These are phyloP conservation scores for Pseudonitzschia delicatissima DNA, from an alignment of 108 stramenopile species.

Conservation along the genomic window DNA sequence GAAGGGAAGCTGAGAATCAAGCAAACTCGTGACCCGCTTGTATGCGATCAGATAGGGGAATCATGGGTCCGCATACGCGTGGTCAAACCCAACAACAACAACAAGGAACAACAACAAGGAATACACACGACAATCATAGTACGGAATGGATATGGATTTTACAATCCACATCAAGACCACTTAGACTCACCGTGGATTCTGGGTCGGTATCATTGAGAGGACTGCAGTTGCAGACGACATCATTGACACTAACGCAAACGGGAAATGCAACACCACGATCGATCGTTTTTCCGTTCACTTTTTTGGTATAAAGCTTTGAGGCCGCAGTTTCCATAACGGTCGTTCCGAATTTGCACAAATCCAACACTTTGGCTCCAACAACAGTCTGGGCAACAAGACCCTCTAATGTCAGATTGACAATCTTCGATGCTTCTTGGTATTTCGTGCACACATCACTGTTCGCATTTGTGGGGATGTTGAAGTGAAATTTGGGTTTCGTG, in stretches of 20 bases:
- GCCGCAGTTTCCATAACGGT: slow-evolving; percentile 67
- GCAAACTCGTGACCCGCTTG: slow-evolving; percentile 79
- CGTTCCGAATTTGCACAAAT: slow-evolving; percentile 89
- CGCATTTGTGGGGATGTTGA: no score
- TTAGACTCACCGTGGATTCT: slow-evolving; percentile 75
- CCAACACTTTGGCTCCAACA: slow-evolving; percentile 88
- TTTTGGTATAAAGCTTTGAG: slow-evolving; percentile 80
- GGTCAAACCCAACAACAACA: neutral
- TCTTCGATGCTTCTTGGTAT: slow-evolving; percentile 98
- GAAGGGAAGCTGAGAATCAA: slow-evolving; percentile 21
- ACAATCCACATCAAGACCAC: neutral
- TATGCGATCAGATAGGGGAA: slow-evolving; percentile 54
- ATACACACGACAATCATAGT: neutral
- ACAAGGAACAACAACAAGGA: neutral
- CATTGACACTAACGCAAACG: slow-evolving; percentile 98
- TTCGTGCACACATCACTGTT: slow-evolving; percentile 95
- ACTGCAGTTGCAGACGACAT: slow-evolving; percentile 95
- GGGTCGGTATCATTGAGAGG: slow-evolving; percentile 74
- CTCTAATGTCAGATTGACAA: slow-evolving; percentile 90
- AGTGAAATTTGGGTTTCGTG: no score
- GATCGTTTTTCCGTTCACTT: slow-evolving; percentile 78
- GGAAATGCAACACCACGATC: slow-evolving; percentile 99
- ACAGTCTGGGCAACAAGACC: slow-evolving; percentile 86
- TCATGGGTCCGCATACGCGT: neutral
- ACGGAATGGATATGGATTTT: neutral